Base-by-base conservation (phyloP, 2,329 filamentous ascomycete species). In the Tolypocladium inflatum region DNA sequence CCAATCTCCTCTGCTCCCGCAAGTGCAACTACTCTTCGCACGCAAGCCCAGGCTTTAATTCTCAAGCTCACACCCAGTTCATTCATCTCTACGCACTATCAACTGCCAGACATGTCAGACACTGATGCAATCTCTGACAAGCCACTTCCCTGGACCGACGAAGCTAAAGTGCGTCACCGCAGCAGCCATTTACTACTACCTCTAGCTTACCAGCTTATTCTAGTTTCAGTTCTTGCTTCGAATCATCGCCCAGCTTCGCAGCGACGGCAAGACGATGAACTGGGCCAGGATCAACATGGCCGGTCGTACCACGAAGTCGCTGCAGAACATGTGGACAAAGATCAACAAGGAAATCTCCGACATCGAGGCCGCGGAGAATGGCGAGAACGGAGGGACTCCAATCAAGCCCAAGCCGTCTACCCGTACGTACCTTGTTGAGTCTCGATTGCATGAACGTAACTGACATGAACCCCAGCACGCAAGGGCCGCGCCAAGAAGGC, bases 191-290 rank as follows among this genome's bases (percentile, higher is more conserved):
- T 13, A 1, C 13, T 39, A 21, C 4, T 52, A 13, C 5, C 4
- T 52, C 9, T 11, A 35, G 19, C 30, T 52, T 21, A 35, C 1
- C 10, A 13, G 4, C 2, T 35, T 15, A 2, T 6, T n/a, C 2
- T 33, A 75, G 74, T 65, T 64, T 10, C 68, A 74, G 38, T 66
- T 76, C 8, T 63, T 75, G 4, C 60, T 75, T 2, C 70, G 71
- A 8, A 66, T 76, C 57, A 64, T 76, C 19, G 63, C 65, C 3
- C 70, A 72, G 54, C 55, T 71, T 30, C 70, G 68, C 50, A 64
- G 68, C 0, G 68, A 70, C 3, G 70, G 70, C 3, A 68, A 65
- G 15, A 21, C 63, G 6, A 72, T 75, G 61, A 71, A 73, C 52
- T 76, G 73, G 73, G 58, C 60, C 2, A 61, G 60, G 3, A 63